These are phyloP conservation scores for Gnomoniopsis sp. DNA, from an alignment of 2,329 filamentous ascomycete species.

Conservation along the genomic window DNA sequence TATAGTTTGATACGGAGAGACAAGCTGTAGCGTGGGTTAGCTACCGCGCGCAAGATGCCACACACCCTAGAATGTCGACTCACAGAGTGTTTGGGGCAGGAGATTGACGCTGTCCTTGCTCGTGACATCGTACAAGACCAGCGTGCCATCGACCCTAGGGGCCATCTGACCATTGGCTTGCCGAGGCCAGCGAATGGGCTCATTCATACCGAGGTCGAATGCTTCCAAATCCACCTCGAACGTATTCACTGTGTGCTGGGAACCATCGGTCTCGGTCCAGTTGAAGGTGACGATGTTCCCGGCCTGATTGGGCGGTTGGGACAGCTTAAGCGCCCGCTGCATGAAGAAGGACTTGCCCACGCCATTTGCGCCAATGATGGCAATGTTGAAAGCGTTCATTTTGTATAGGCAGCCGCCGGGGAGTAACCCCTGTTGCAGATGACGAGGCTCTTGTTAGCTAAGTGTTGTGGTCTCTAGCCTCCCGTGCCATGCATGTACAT, in stretches of 20 bases:
- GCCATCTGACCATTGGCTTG: conserved; percentile 67
- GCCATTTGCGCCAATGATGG: conserved; percentile 62
- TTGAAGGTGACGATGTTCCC: conserved; percentile 50
- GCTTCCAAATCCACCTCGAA: conserved; percentile 65
- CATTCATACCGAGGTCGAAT: conserved; percentile 57
- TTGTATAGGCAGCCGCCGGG: conserved; percentile 5
- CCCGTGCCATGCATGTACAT: conserved; percentile 1
- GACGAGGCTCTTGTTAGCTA: conserved; percentile 9
- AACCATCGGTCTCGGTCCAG: conserved; percentile 56
- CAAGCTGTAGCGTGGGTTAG: conserved; percentile 53
- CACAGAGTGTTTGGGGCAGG: conserved; percentile 75
- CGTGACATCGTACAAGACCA: conserved; percentile 86
- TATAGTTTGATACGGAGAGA: conserved; percentile 67
- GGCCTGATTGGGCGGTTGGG: conserved; percentile 49
- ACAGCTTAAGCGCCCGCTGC: conserved; percentile 57
- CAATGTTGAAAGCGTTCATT: conserved; percentile 63
- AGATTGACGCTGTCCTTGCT: conserved; percentile 71
- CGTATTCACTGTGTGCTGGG: conserved; percentile 56
- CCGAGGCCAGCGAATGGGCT: conserved; percentile 63
- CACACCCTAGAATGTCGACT: conserved; percentile 35
- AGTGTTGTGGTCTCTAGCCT: background rate
- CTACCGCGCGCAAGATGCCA: background rate
- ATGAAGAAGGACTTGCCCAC: conserved; percentile 69
- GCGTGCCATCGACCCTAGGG: conserved; percentile 75
- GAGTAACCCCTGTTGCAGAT: background rate